Percentiles rank a stretch among this genome's conserved stretches.
phyloP scores from a whole-genome alignment of 495 filamentous ascomycete species.

The Hypoxylon fuscum region DNA sequence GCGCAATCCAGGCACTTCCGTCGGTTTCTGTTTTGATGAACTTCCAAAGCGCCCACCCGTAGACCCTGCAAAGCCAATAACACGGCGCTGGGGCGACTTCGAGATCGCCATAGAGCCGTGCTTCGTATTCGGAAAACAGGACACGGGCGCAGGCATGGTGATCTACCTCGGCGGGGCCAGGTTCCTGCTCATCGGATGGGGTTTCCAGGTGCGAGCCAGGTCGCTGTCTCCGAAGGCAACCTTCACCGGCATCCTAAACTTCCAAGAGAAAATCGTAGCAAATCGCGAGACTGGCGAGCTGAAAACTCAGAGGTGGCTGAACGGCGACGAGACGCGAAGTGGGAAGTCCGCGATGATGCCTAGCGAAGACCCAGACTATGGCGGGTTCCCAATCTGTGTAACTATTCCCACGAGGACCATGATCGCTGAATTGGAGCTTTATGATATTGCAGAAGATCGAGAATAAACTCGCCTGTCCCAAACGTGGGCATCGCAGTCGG shows the following conservation, averaged over 20 bases:
- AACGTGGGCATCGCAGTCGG: no score
- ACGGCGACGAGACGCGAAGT: constrained; percentile 62
- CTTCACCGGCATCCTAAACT: constrained; percentile 56
- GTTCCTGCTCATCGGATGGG: constrained; percentile 60
- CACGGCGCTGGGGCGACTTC: constrained; percentile 40
- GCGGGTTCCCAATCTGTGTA: constrained; percentile 59
- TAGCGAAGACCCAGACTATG: constrained; percentile 60
- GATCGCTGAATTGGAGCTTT: constrained; percentile 59
- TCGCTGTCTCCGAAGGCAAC: constrained; percentile 38
- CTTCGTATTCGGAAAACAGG: constrained; percentile 60
- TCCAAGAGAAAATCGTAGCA: constrained; percentile 51
- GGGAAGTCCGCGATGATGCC: constrained; percentile 59
- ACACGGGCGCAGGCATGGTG: constrained; percentile 55
- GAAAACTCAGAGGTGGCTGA: constrained; percentile 49
- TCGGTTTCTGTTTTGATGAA: constrained; percentile 63
- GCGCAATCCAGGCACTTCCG: constrained; percentile 38
- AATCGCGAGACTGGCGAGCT: constrained; percentile 50
- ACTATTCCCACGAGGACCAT: constrained; percentile 59
- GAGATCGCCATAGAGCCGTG: constrained; percentile 53
- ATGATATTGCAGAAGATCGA: constrained; percentile 47
- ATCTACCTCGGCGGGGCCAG: constrained; percentile 45
- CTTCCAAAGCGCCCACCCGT: not conserved
- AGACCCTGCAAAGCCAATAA: constrained; percentile 32
- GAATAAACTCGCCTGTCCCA: not conserved
- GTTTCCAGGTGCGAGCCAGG: constrained; percentile 54